phyloP scores from a whole-genome alignment of 768 basidiomycete genomes.

The Naganishia friedmannii region DNA sequence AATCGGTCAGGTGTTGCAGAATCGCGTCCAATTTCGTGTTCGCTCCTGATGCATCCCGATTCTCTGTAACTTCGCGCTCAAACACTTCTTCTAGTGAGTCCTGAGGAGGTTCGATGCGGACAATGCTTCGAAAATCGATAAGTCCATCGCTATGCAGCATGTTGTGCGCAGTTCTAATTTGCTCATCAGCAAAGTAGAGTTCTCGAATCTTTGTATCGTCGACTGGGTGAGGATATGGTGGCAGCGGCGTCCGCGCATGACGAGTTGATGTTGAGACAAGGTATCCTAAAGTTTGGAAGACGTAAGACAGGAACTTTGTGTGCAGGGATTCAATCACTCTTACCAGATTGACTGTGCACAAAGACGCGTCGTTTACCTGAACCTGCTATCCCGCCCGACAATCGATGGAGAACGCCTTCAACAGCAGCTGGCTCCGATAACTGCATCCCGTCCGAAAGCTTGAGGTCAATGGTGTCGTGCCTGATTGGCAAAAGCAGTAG shows the following conservation, averaged over 20 bases:
- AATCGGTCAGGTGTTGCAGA: slow-evolving; percentile 57
- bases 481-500: slow-evolving; percentile 73
- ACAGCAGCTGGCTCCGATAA: slow-evolving; percentile 74
- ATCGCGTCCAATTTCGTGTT: slow-evolving; percentile 4
- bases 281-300: slow-evolving; percentile 37
- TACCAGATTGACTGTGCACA: slow-evolving; percentile 42
- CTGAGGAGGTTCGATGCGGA: slow-evolving; percentile 56
- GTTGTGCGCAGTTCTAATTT: slow-evolving; percentile 43
- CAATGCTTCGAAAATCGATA: slow-evolving; percentile 69
- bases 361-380: slow-evolving; percentile 38
- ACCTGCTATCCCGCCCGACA: slow-evolving; percentile 30
- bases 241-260: slow-evolving; percentile 41
- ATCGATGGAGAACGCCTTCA: slow-evolving; percentile 75
- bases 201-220: slow-evolving; percentile 38
- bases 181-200: slow-evolving; percentile 43
- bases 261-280: slow-evolving; percentile 38
- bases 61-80: background rate
- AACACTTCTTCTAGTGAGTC: slow-evolving; percentile 17
- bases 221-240: slow-evolving; percentile 35
- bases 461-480: slow-evolving; percentile 60
- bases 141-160: slow-evolving; percentile 56
- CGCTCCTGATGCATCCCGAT: background rate
- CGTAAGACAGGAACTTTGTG: background rate
- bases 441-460: slow-evolving; percentile 56
- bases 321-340: slow-evolving; percentile 19